Evolutionary conservation across 148 eudicot genomes (phyloP), one percentile per base, ranked within the genome.

Genomic region (Camellia sinensis): DNA sequence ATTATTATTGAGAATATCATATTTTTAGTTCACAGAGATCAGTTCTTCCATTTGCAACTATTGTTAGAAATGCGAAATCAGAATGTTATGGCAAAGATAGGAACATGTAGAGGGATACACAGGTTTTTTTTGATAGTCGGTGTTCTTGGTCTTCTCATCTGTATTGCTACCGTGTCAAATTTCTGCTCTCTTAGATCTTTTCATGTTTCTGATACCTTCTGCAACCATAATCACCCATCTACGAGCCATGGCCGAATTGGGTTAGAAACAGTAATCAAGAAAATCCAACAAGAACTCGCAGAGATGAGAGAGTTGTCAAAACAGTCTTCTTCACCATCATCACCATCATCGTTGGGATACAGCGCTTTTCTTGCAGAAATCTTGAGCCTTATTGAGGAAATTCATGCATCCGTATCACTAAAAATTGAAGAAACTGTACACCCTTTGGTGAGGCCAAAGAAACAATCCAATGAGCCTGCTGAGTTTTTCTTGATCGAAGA

Each of bases 401-500:
- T 74, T 40, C 65, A 74, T 8, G 45, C 77, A 57, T 56, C 65
- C 14, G 10, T 64, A 10, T 22, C 40, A 2, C 40, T 5, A 8
- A 14, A 74, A 40, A 17, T 40, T 19, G 45, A 56, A 74, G 48
- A 74, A 74, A n/a, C 17, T 9, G 1, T 74, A 37, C 64, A 74
- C 57, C 77, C 64, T 74, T 22, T 84, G 22, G 54, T 68, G 61
- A 82, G 73, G 37, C 77, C 70, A 18, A 79, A 67, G 21, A 56
- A 77, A 41, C 53, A 57, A 40, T 66, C 76, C 10, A 70, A 80
- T 44, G 84, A 79, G 41, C 80, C 82, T 45, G 80, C 79, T n/a
- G 87, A 82, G 19, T 86, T 78, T 75, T 88, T 88, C 78, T 74
- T 88, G 68, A 88, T 80, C 2, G 91, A 88, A 75, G 91, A 88